Base-by-base conservation (phyloP, 2,329 filamentous ascomycete species). In the Zymoseptoria passerinii region DNA sequence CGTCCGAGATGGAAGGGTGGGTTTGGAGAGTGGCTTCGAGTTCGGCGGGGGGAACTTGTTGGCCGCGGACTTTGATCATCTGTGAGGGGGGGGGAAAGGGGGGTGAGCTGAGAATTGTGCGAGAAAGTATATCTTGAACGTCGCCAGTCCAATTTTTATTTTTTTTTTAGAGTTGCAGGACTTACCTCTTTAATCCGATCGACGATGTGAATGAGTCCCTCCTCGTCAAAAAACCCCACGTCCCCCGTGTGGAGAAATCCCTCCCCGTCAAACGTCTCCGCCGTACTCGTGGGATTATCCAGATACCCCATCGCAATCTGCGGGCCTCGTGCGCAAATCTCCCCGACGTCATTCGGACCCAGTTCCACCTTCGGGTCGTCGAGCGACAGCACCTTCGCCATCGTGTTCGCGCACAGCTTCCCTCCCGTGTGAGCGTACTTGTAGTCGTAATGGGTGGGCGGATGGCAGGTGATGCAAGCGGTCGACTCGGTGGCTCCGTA, bases 401-500 rank as follows among this genome's bases (percentile, higher is more conserved):
- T 77, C 0, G 84, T 87, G 7, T 77, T 80, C 0, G 82, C 79
- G 7, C 83, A 78, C 8, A 85, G 76, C 8, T 76, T 77, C 19
- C 83, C 83, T 1, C 79, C 82, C 1, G 74, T 76, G 59, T 79
- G 74, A 0, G 79, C 83, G 62, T 86, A 83, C 53, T 80, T 78
- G 72, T 82, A 87, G 7, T 75, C 75, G 59, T 80, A 83, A 52
- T 80, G 78, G 0, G 78, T 74, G 0, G 79, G 79, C 2, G 84
- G 81, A 55, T 86, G 83, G 1, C 80, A 77, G 0, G 83, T 84
- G 57, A 88, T 84, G 63, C 82, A 86, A 1, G 76, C 78, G 65
- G 82, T 87, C 0, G 77, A 81, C 69, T 87, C 85, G 0, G 84
- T 88, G 78, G 87, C 86, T n/a, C 85, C 85, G 64, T 86, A 87